Evolutionary conservation across 345 rosid genomes (phyloP).

Genomic region (Heritiera littoralis): DNA sequence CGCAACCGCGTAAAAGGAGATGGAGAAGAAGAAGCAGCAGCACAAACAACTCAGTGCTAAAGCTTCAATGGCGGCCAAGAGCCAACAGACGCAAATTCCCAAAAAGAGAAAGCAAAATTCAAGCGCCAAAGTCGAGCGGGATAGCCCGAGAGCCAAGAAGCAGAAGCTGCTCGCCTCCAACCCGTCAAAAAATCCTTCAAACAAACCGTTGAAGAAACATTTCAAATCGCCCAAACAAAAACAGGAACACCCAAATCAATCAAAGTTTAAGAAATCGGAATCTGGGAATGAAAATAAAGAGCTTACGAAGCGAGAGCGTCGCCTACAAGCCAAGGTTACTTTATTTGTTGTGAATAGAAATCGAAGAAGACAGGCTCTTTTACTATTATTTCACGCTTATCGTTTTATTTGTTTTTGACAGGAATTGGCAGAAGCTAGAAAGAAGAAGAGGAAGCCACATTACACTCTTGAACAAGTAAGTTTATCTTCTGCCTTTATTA

Average conservation of each 20-base stretch:
- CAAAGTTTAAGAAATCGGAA: conserved; percentile 24
- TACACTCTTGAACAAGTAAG: conserved; percentile 80
- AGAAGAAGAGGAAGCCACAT: conserved; percentile 82
- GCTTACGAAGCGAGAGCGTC: conserved; percentile 44
- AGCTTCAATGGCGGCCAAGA: conserved; percentile 54
- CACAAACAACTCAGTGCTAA: not conserved
- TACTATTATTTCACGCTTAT: not conserved
- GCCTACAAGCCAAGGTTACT: conserved; percentile 55
- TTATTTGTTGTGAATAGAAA: not conserved
- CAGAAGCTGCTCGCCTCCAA: conserved; percentile 36
- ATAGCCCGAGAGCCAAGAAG: conserved; percentile 35
- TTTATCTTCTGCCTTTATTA: not conserved
- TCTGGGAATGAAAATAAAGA: conserved; percentile 21
- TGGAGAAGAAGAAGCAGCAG: not conserved
- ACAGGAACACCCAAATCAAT: not conserved
- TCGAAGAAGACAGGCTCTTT: not conserved
- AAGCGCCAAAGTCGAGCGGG: conserved; percentile 22
- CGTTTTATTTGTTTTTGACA: conserved; percentile 20
- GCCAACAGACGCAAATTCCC: conserved; percentile 31
- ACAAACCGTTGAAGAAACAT: conserved; percentile 29
- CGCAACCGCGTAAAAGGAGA: not conserved
- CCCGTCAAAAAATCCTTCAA: not conserved
- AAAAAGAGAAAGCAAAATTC: conserved; percentile 45
- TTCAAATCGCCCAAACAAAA: conserved; percentile 18
- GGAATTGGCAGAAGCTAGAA: conserved; percentile 79